Evolutionary conservation across 257 asterid species (phyloP).

Genomic region (Solanum etuberosum): DNA sequence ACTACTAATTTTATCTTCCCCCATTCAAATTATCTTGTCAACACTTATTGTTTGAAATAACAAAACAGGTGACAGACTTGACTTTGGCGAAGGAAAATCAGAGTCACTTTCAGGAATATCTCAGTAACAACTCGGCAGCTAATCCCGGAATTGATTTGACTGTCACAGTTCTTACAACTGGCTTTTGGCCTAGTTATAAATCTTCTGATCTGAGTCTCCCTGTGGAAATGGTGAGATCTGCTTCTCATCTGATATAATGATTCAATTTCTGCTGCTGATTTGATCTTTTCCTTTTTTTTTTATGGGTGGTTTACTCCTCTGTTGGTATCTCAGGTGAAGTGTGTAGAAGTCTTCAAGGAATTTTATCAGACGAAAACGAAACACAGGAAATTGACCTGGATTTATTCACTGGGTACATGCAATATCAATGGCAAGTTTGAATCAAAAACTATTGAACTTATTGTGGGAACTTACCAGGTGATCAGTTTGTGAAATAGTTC

Average conservation of each 20-base stretch:
- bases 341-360: constrained; percentile 45
- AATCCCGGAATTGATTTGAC: constrained; percentile 39
- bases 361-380: constrained; percentile 28
- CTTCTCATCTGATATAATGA: background rate
- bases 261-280: background rate
- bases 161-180: constrained; percentile 43
- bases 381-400: constrained; percentile 44
- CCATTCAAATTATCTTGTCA: background rate
- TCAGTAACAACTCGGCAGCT: constrained; percentile 10
- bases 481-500: background rate
- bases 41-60: background rate
- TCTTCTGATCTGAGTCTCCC: constrained; percentile 48
- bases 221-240: constrained; percentile 35
- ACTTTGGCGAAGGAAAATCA: constrained; percentile 37
- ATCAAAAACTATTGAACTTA: constrained; percentile 32
- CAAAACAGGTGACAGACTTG: constrained; percentile 41
- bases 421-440: constrained; percentile 35
- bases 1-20: background rate
- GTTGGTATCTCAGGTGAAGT: constrained; percentile 33
- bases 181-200: constrained; percentile 58
- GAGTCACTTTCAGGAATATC: constrained; percentile 28
- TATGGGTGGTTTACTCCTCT: background rate
- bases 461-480: constrained; percentile 46
- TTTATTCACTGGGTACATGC: constrained; percentile 44
- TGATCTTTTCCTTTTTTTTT: background rate